Conservation (phyloP, 208 protist genomes). For the Naegleria gruberi region DNA sequence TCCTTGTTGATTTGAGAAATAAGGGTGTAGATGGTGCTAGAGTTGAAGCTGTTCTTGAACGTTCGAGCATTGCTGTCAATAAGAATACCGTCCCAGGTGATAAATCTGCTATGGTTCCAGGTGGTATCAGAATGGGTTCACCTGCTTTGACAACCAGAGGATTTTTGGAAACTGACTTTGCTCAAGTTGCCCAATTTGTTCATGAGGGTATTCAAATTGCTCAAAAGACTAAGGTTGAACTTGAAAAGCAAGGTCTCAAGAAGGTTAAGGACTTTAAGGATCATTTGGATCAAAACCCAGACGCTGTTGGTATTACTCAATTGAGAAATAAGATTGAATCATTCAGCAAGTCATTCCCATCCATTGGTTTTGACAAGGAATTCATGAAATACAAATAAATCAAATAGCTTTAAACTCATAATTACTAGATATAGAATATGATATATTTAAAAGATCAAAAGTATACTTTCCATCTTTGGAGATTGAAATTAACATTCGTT, state of each 20-base stretch:
- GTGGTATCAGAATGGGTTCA: slow-evolving; percentile 52
- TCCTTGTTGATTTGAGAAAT: slow-evolving; percentile 39
- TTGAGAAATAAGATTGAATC: neutral
- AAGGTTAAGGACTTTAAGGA: slow-evolving; percentile 42
- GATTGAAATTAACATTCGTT: too few species aligned
- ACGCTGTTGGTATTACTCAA: neutral
- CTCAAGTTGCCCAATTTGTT: slow-evolving; percentile 42
- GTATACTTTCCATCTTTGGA: too few species aligned
- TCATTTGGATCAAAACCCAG: neutral
- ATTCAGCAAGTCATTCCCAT: neutral
- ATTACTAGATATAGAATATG: too few species aligned
- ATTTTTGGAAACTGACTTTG: slow-evolving; percentile 44
- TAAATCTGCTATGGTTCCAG: slow-evolving; percentile 47
- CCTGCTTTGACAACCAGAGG: slow-evolving; percentile 52
- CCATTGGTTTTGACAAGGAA: slow-evolving; percentile 17
- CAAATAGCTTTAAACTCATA: too few species aligned
- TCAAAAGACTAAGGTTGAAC: slow-evolving; percentile 22
- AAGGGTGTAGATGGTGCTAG: slow-evolving; percentile 26
- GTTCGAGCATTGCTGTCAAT: slow-evolving; percentile 50
- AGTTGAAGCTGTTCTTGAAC: slow-evolving; percentile 45
- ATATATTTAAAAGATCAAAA: too few species aligned
- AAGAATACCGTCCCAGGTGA: slow-evolving; percentile 63
- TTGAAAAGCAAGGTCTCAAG: neutral
- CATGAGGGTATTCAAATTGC: slow-evolving; percentile 41
- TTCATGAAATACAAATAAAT: slow-evolving; percentile 14